These are phyloP conservation scores for Carex parvula DNA, from an alignment of 176 grass and related monocot species.

Conservation along the genomic window DNA sequence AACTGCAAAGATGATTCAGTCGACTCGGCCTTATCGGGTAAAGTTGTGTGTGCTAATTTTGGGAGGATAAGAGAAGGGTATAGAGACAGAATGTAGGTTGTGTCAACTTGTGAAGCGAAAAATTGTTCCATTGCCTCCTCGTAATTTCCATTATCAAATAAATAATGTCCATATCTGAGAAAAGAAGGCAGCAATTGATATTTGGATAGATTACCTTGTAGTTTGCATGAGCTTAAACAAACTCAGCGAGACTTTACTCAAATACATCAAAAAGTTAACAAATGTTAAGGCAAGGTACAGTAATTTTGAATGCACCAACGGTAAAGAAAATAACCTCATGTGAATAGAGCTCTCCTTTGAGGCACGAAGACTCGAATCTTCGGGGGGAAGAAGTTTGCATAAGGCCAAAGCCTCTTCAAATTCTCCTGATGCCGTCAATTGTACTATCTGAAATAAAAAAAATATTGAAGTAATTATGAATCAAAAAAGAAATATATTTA, in stretches of 20 bases:
- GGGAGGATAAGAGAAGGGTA: constrained; percentile 79
- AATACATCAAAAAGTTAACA: background rate
- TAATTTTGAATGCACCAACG: constrained; percentile 26
- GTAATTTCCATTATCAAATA: constrained; percentile 87
- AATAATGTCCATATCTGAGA: constrained; percentile 87
- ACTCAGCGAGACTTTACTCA: background rate
- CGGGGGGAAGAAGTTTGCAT: constrained; percentile 92
- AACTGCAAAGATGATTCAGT: constrained; percentile 43
- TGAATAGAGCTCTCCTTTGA: constrained; percentile 98
- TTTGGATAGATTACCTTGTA: background rate
- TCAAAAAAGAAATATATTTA: background rate
- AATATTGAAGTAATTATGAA: background rate
- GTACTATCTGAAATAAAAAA: constrained; percentile 75
- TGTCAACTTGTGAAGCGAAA: constrained; percentile 87
- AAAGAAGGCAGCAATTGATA: constrained; percentile 5
- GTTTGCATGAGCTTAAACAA: background rate
- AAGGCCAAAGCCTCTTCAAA: constrained; percentile 94
- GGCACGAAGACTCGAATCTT: constrained; percentile 92
- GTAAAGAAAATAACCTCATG: constrained; percentile 53
- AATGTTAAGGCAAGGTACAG: constrained; percentile 26
- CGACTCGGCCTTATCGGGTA: constrained; percentile 54
- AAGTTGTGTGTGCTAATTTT: constrained; percentile 53
- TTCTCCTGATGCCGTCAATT: constrained; percentile 94
- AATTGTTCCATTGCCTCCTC: constrained; percentile 96
- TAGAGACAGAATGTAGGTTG: constrained; percentile 78